A percentile compares a stretch with the other conserved stretches of the same genome.
These are phyloP conservation scores for Fusarium abutilonis DNA, from an alignment of 2,329 filamentous ascomycete genomes.

Conservation along the genomic window DNA sequence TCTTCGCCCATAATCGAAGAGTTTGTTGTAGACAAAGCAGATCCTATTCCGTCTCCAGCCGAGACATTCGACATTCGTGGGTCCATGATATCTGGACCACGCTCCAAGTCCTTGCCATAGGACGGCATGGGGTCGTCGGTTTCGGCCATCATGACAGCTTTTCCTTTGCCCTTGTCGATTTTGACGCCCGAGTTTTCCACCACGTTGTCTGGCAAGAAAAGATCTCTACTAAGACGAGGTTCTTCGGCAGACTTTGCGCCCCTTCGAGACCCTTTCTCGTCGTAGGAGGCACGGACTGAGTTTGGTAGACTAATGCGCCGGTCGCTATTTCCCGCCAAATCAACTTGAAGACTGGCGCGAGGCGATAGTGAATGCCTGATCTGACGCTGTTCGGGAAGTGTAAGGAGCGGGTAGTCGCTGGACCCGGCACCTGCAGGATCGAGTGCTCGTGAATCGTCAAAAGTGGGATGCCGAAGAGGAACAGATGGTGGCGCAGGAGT, in stretches of 20 bases:
- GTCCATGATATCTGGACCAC: slow-evolving; percentile 59
- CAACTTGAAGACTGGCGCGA: slow-evolving; percentile 62
- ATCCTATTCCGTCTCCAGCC: slow-evolving; percentile 62
- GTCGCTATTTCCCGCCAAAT: slow-evolving; percentile 57
- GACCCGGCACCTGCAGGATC: slow-evolving; percentile 54
- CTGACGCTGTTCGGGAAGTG: slow-evolving; percentile 61
- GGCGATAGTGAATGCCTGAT: slow-evolving; percentile 55
- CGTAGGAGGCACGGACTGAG: slow-evolving; percentile 64
- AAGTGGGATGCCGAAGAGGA: slow-evolving; percentile 58
- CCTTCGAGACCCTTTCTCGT: slow-evolving; percentile 56
- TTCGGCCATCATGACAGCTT: slow-evolving; percentile 57
- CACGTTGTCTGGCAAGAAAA: slow-evolving; percentile 21
- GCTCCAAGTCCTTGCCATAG: slow-evolving; percentile 64
- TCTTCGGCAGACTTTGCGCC: slow-evolving; percentile 44
- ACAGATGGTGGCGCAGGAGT: slow-evolving; percentile 64
- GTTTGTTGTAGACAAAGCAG: slow-evolving; percentile 64
- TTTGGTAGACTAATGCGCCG: slow-evolving; percentile 63
- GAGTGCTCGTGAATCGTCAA: slow-evolving; percentile 51
- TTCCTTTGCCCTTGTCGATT: slow-evolving; percentile 63
- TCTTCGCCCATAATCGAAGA: slow-evolving; percentile 72
- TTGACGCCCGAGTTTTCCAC: slow-evolving; percentile 36
- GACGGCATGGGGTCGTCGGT: slow-evolving; percentile 50
- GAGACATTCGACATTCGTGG: slow-evolving; percentile 61
- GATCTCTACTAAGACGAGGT: slow-evolving; percentile 30
- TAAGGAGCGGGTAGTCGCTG: slow-evolving; percentile 62